Evolutionary conservation across 129 eudicot genomes (phyloP).

Genomic region (carrot (Daucus carota)): DH1_v3.0 NC_030387.2:40566001-40566500

Average conservation of each 20-base stretch:
- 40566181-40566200: slow-evolving; percentile 8
- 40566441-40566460: neutral
- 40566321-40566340: slow-evolving; percentile 2
- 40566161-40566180: slow-evolving; percentile 19
- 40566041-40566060: slow-evolving; percentile 13
- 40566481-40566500: no score
- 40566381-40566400: neutral
- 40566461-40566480: no score
- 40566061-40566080: neutral
- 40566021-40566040: slow-evolving; percentile 27
- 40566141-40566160: neutral
- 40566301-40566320: slow-evolving; percentile 26
- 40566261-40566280: slow-evolving; percentile 12
- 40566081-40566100: slow-evolving; percentile 2
- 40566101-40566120: neutral
- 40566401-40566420: neutral
- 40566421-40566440: neutral
- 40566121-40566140: slow-evolving; percentile 9
- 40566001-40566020: slow-evolving; percentile 12
- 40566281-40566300: slow-evolving; percentile 4
- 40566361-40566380: neutral
- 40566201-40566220: slow-evolving; percentile 24
- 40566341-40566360: slow-evolving; percentile 33
- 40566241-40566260: neutral
- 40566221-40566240: slow-evolving; percentile 28